A percentile compares a stretch with the other conserved stretches of the same genome.
These are phyloP conservation scores for Dendryphion nanum DNA, from an alignment of 2,329 filamentous ascomycete genomes.

Conservation along the genomic window DNA sequence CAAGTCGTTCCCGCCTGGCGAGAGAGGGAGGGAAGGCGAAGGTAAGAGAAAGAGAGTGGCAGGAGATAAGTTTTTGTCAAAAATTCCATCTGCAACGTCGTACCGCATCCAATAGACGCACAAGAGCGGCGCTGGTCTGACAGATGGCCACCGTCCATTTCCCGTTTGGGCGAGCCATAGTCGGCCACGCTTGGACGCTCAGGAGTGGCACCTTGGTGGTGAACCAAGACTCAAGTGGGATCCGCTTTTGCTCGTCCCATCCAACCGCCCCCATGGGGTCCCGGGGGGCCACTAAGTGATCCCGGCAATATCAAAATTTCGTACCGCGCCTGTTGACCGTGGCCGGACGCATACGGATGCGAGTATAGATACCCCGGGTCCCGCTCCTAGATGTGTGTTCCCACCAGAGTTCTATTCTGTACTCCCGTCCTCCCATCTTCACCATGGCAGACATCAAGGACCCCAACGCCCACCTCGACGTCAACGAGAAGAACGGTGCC, in stretches of 20 bases:
- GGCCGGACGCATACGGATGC: conserved; percentile 10
- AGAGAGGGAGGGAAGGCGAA: too few relatives aligned
- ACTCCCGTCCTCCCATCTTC: conserved; percentile 3
- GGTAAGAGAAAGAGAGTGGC: too few relatives aligned
- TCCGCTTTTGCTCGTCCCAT: conserved; percentile 25
- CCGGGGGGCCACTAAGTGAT: conserved; percentile 15
- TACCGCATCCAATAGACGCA: conserved; percentile 17
- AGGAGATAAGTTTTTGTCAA: too few relatives aligned
- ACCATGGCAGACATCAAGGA: conserved; percentile 35
- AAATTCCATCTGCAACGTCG: conserved; percentile 19
- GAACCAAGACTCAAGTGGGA: conserved; percentile 23
- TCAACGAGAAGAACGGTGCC: conserved; percentile 23
- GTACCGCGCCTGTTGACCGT: conserved; percentile 5
- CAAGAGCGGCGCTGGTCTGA: not conserved
- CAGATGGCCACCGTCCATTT: conserved; percentile 8
- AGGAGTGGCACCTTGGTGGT: conserved; percentile 10
- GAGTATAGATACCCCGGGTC: conserved; percentile 26
- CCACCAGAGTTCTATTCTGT: conserved; percentile 3
- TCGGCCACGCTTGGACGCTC: conserved; percentile 27
- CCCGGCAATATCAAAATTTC: conserved; percentile 17
- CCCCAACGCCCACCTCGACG: conserved; percentile 6
- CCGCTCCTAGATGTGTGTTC: conserved; percentile 2
- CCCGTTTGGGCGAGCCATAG: conserved; percentile 14
- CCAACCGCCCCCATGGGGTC: conserved; percentile 38
- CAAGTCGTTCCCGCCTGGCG: too few relatives aligned